These are phyloP conservation scores for Seiridium unicorne DNA, from an alignment of 2,329 filamentous ascomycete genomes.

Conservation along the genomic window DNA sequence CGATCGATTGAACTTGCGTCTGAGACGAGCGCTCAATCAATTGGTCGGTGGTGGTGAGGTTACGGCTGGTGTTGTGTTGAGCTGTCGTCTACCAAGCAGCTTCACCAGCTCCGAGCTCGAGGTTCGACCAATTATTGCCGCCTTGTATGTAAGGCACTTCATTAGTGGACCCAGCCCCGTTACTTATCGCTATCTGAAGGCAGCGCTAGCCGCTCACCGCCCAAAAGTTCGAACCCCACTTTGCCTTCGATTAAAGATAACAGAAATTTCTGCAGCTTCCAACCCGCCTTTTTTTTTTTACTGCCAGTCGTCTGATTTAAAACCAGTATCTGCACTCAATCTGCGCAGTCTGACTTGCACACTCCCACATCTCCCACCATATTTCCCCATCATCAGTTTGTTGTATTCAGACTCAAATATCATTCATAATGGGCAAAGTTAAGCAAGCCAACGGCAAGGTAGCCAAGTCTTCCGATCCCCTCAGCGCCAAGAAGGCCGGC, in stretches of 20 bases:
- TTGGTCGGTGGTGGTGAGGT: constrained; percentile 4
- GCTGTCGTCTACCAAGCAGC: neutral
- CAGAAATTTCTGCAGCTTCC: constrained; percentile 6
- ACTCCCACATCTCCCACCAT: constrained; percentile 14
- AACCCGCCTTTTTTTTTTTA: constrained; percentile 14
- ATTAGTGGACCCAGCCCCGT: neutral
- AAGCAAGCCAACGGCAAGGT: constrained; percentile 59
- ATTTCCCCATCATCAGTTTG: constrained; percentile 10
- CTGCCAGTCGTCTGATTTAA: neutral
- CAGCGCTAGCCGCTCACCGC: constrained; percentile 8
- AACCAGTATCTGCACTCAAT: neutral
- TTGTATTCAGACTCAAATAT: constrained; percentile 10
- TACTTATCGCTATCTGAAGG: constrained; percentile 4
- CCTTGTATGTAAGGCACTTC: constrained; percentile 4
- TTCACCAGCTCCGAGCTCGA: neutral
- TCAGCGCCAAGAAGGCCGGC: constrained; percentile 63
- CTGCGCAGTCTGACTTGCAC: neutral
- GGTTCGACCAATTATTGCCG: neutral
- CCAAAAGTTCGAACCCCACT: constrained; percentile 8
- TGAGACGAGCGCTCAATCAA: neutral
- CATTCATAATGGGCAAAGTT: constrained; percentile 60
- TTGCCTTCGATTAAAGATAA: constrained; percentile 1
- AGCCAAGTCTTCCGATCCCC: constrained; percentile 49
- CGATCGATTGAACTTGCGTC: neutral
- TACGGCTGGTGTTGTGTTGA: neutral